Percentiles rank a stretch among this genome's conserved stretches.
Conservation (phyloP, 768 basidiomycete species). For the Mycena vulgaris region DNA sequence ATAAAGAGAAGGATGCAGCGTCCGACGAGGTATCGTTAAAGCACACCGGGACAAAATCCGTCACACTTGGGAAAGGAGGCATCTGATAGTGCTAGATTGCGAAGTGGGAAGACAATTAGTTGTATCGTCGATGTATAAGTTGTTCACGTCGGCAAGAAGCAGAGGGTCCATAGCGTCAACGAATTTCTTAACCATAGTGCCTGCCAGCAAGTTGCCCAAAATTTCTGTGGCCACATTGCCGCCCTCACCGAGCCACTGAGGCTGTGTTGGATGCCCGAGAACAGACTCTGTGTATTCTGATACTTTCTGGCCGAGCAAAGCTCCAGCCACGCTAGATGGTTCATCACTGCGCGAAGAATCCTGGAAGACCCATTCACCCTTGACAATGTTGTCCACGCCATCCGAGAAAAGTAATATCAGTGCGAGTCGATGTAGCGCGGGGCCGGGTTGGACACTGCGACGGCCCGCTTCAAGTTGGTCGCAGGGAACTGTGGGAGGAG, state of each 20-base stretch:
- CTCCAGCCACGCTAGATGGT: not conserved
- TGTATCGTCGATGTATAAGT: not conserved
- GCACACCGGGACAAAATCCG: no score
- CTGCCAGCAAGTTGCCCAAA: constrained; percentile 1
- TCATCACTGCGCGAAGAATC: not conserved
- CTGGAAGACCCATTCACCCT: constrained; percentile 4
- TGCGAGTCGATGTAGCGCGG: no score
- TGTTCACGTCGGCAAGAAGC: not conserved
- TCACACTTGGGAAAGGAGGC: no score
- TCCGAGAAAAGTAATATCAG: not conserved
- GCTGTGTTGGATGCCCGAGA: not conserved
- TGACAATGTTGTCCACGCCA: constrained; percentile 5
- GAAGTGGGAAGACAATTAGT: not conserved
- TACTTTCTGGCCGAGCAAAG: not conserved
- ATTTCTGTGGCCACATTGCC: not conserved
- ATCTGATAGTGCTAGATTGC: not conserved
- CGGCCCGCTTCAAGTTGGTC: no score
- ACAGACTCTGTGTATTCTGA: not conserved
- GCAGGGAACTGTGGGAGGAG: no score
- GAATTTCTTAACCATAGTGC: not conserved
- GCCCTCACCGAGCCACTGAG: not conserved
- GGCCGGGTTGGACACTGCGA: no score
- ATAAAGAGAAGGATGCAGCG: no score
- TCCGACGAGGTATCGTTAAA: no score
- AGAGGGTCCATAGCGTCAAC: not conserved